These are phyloP conservation scores for Henningerozyma blattae DNA, from an alignment of 805 yeast species.

Conservation along the genomic window DNA sequence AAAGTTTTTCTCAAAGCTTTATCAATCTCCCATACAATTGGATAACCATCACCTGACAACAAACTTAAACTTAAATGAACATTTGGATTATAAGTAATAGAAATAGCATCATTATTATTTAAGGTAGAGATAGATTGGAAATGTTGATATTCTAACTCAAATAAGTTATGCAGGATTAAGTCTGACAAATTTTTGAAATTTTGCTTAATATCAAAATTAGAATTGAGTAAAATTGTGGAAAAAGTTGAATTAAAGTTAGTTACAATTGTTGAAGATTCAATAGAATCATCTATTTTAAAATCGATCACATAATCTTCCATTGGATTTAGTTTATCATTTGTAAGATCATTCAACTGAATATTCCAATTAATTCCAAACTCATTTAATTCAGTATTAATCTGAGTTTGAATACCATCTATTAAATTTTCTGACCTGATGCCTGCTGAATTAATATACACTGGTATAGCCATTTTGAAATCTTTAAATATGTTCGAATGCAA, in stretches of 20 bases:
- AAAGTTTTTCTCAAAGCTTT: slow-evolving; percentile 37
- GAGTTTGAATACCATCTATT: slow-evolving; percentile 35
- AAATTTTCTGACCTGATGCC: slow-evolving; percentile 52
- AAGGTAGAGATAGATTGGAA: background rate
- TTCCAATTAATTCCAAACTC: background rate
- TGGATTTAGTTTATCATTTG: no score
- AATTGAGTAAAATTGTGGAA: no score
- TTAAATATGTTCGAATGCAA: slow-evolving; percentile 28
- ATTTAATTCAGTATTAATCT: slow-evolving; percentile 28
- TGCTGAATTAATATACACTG: slow-evolving; percentile 30
- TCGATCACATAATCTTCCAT: no score
- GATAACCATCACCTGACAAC: slow-evolving; percentile 55
- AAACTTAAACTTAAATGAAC: slow-evolving; percentile 71
- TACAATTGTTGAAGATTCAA: no score
- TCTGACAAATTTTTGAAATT: no score
- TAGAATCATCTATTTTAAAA: no score
- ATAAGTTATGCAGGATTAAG: background rate
- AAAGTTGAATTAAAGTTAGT: no score
- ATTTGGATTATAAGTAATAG: slow-evolving; percentile 36
- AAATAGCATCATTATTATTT: slow-evolving; percentile 1
- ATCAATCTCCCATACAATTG: slow-evolving; percentile 66
- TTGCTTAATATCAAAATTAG: no score
- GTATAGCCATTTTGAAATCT: slow-evolving; percentile 33
- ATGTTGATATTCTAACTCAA: background rate
- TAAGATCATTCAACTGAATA: no score